Conservation (phyloP, 2,329 filamentous ascomycete species). For the Calonectria naviculata region DNA sequence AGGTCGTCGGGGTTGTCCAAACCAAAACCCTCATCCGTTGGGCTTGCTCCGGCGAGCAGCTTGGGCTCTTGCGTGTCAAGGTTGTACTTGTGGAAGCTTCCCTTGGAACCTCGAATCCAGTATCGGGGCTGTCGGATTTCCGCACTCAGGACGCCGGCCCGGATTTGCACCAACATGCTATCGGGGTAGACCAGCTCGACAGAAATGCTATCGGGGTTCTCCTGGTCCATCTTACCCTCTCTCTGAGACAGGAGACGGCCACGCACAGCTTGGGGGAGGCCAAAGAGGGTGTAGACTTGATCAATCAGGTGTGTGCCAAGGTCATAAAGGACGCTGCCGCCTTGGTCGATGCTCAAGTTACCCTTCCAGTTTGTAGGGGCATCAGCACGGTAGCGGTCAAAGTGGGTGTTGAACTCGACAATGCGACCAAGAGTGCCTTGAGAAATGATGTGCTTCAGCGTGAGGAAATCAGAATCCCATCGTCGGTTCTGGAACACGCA, state of each 20-base stretch:
- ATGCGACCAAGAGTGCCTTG: conserved; percentile 72
- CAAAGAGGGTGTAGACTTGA: neutral
- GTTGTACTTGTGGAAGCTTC: conserved; percentile 76
- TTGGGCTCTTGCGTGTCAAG: conserved; percentile 82
- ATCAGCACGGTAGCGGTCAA: conserved; percentile 76
- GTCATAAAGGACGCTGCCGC: neutral
- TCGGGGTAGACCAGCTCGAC: neutral
- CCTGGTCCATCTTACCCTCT: neutral
- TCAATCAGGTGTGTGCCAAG: neutral
- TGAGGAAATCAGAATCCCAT: conserved; percentile 81
- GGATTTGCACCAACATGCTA: neutral
- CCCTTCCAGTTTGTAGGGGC: conserved; percentile 73
- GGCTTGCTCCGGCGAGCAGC: conserved; percentile 65
- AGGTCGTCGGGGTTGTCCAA: neutral
- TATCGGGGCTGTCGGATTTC: conserved; percentile 61
- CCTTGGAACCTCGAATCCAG: conserved; percentile 79
- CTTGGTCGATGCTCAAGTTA: conserved; percentile 57
- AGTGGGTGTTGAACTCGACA: conserved; percentile 81
- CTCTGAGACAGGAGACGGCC: neutral
- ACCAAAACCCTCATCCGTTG: neutral
- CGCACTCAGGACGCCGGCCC: neutral
- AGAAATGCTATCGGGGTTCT: neutral
- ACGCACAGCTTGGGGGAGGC: neutral
- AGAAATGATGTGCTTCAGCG: conserved; percentile 69
- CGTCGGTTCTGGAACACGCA: conserved; percentile 81